A percentile compares a stretch with the other conserved stretches of the same genome.
phyloP scores from a whole-genome alignment of 2,329 filamentous ascomycete species.

The Penicillium concentricum region DNA sequence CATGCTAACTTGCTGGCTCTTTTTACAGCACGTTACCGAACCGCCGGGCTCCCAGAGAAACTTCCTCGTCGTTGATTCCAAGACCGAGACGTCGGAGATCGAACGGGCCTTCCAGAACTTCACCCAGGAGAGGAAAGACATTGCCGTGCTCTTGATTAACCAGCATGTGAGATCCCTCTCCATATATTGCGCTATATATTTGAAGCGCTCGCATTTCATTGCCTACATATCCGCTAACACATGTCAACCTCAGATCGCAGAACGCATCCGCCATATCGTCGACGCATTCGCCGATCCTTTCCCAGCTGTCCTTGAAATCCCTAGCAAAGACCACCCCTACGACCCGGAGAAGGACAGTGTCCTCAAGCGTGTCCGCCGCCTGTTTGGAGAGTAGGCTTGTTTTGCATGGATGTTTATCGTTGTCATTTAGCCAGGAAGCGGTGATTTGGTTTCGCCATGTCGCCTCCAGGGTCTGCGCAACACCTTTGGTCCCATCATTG shows the following conservation, averaged over 20 bases:
- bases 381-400: constrained; percentile 58
- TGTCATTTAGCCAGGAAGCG: constrained; percentile 1
- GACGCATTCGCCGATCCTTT: constrained; percentile 93
- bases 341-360: constrained; percentile 99
- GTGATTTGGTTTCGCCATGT: constrained; percentile 2
- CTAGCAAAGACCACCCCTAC: constrained; percentile 98
- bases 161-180: constrained; percentile 69
- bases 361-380: constrained; percentile 75
- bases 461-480: constrained; percentile 1
- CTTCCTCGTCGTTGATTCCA: constrained; percentile 92
- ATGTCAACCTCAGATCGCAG: constrained; percentile 67
- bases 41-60: constrained; percentile 92
- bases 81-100: constrained; percentile 85
- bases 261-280: constrained; percentile 85
- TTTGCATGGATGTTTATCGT: neutral
- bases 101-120: constrained; percentile 88
- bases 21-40: constrained; percentile 76
- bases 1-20: constrained; percentile 3
- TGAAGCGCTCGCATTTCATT: neutral
- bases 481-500: constrained; percentile 2
- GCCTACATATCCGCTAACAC: neutral
- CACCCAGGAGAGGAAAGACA: constrained; percentile 88
- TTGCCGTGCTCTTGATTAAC: constrained; percentile 94
- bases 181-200: neutral
- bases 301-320: constrained; percentile 93